Evolutionary conservation across 176 grass and related monocot species (phyloP), one percentile per base, ranked within the genome.

Genomic region (Musa itinerans): DNA sequence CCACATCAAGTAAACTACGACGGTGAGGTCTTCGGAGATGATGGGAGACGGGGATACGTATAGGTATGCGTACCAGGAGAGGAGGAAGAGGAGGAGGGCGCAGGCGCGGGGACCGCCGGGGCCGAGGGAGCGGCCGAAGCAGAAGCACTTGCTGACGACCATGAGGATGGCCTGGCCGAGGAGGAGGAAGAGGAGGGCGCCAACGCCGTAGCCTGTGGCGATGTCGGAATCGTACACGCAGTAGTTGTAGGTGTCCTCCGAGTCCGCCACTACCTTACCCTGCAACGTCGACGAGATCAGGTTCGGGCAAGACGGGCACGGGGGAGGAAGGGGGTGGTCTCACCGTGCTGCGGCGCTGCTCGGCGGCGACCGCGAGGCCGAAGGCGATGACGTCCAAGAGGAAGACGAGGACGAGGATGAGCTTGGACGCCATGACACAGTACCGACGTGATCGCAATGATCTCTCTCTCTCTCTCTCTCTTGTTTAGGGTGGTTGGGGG

Each of bases 281-380:
- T 76, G 48, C 69, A 53, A 72, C 20, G 63, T 43, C 34, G 34
- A 43, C 34, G 34, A 43, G 4, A 5, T 43, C 34, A 62, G 57
- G 15, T 21, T 62, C 6, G 19, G 15, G 54, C 11, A 55, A 62
- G 53, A 34, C 1, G 16, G 27, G 64, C 50, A 19, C 70, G 59
- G 66, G 20, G 8, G 3, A 82, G 10, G 10, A 8, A 12, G 0
- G 54, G 27, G 55, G 15, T 62, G 26, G 54, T 16, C 48, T 80
- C 78, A 85, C 89, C 71, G 70, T 87, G 90, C 94, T 97, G 22
- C 94, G 85, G 77, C 94, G 89, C 78, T 90, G 94, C 86, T 97
- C 94, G 78, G 94, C 94, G 11, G 94, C 94, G 43, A 97, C 83
- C 65, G 84, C 94, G 68, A 97, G 83, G 19, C 87, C 94, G 61